phyloP scores from a whole-genome alignment of 2,329 filamentous ascomycete genomes.

The Falciphora oryzae region DNA sequence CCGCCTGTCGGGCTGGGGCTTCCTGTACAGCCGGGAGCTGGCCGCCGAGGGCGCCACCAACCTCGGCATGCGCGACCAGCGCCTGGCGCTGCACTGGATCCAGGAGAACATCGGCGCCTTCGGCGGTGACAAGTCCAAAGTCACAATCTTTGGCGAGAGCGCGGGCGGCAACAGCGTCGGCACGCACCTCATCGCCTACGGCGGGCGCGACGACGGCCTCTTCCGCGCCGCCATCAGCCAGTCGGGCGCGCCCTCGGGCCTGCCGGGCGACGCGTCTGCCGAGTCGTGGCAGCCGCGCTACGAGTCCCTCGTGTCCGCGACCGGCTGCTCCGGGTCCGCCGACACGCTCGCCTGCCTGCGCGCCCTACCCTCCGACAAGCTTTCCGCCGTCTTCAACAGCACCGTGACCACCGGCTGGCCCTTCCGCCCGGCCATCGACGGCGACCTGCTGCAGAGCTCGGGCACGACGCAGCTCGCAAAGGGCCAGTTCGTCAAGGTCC shows the following conservation, averaged over 20 bases:
- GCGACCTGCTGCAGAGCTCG: slow-evolving; percentile 15
- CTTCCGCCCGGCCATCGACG: slow-evolving; percentile 15
- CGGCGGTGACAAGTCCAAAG: slow-evolving; percentile 38
- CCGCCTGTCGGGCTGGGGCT: slow-evolving; percentile 44
- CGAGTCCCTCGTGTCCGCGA: slow-evolving; percentile 7
- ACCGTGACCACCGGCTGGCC: slow-evolving; percentile 7
- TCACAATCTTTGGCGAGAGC: slow-evolving; percentile 49
- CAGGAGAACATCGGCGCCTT: slow-evolving; percentile 45
- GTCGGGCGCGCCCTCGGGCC: slow-evolving; percentile 7
- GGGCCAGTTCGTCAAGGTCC: slow-evolving; percentile 58
- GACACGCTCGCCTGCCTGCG: slow-evolving; percentile 15
- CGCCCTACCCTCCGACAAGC: slow-evolving; percentile 12
- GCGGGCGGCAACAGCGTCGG: slow-evolving; percentile 46
- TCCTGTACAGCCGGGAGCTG: slow-evolving; percentile 40
- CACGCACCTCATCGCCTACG: slow-evolving; percentile 45
- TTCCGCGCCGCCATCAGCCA: slow-evolving; percentile 45
- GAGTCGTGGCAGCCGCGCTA: slow-evolving; percentile 13
- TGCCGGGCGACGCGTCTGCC: not conserved
- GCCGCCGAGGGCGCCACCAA: slow-evolving; percentile 39
- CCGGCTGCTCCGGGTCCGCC: slow-evolving; percentile 8
- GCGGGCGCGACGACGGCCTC: slow-evolving; percentile 43
- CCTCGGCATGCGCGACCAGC: slow-evolving; percentile 44
- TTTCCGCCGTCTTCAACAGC: slow-evolving; percentile 15
- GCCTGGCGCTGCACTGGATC: slow-evolving; percentile 43
- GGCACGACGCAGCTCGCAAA: slow-evolving; percentile 6